Evolutionary conservation across 75 land plant genomes (phyloP).

Genomic region (Sequoia sempervirens): DNA sequence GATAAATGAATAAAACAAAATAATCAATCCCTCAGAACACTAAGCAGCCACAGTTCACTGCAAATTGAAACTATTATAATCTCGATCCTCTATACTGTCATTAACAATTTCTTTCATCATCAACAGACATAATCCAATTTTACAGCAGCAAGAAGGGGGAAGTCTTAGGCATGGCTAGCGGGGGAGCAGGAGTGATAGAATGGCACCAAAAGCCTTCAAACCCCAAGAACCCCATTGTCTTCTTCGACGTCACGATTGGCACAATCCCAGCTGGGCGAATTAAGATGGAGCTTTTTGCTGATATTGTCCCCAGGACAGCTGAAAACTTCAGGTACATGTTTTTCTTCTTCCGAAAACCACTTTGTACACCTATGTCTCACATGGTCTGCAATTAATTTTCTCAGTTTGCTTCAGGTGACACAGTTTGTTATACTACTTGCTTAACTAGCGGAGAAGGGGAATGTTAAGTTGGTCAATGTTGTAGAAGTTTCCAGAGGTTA

Average conservation of each 20-base stretch:
- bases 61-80: too few species aligned
- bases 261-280: slow-evolving; percentile 90
- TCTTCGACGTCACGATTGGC: slow-evolving; percentile 94
- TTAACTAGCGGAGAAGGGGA: too few species aligned
- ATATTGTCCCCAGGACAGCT: slow-evolving; percentile 83
- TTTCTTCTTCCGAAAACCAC: not conserved
- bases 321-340: slow-evolving; percentile 74
- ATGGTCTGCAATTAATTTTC: not conserved
- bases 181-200: slow-evolving; percentile 41
- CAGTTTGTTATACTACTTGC: too few species aligned
- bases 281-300: slow-evolving; percentile 98
- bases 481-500: too few species aligned
- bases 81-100: too few species aligned
- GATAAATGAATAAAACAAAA: too few species aligned
- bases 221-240: slow-evolving; percentile 90
- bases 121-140: too few species aligned
- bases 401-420: not conserved
- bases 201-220: slow-evolving; percentile 88
- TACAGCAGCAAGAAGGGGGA: slow-evolving; percentile 4
- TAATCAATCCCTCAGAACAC: too few species aligned
- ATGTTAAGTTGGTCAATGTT: too few species aligned
- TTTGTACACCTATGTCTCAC: not conserved
- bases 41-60: too few species aligned
- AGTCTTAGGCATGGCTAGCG: slow-evolving; percentile 3
- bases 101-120: too few species aligned